A percentile compares a stretch with the other conserved stretches of the same genome.
Evolutionary conservation across 768 basidiomycete genomes (phyloP).

Genomic region (Gloeostereum incarnatum): DNA sequence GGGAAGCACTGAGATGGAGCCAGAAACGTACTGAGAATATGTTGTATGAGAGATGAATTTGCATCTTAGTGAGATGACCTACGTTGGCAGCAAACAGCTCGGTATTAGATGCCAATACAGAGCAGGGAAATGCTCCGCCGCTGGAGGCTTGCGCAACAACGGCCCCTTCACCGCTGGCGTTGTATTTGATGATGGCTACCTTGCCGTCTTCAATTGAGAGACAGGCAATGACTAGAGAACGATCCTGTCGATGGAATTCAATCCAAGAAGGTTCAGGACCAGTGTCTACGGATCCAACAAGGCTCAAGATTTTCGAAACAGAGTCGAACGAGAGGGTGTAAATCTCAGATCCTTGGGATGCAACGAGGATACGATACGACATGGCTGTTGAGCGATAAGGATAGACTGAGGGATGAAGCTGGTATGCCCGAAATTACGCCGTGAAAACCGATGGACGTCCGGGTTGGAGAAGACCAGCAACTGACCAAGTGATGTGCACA

Average conservation of each 20-base stretch:
- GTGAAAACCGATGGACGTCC: too few relatives aligned
- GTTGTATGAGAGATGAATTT: conserved; percentile 2
- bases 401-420: too few relatives aligned
- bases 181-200: neutral
- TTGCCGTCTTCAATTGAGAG: neutral
- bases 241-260: neutral
- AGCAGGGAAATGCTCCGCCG: neutral
- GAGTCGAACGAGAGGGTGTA: neutral
- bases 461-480: too few relatives aligned
- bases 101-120: neutral
- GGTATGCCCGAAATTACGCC: too few relatives aligned
- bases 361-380: neutral
- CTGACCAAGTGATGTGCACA: too few relatives aligned
- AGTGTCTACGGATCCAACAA: neutral
- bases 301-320: neutral
- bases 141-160: neutral
- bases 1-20: conserved; percentile 47
- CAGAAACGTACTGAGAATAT: conserved; percentile 54
- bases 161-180: neutral
- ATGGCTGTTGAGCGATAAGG: too few relatives aligned
- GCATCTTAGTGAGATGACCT: too few relatives aligned
- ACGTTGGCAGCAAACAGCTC: neutral
- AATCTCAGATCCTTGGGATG: neutral
- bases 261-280: neutral
- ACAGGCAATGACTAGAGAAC: neutral